Base-by-base conservation (phyloP, 2,329 filamentous ascomycete genomes). In the Ceratocystis colombiana region DNA sequence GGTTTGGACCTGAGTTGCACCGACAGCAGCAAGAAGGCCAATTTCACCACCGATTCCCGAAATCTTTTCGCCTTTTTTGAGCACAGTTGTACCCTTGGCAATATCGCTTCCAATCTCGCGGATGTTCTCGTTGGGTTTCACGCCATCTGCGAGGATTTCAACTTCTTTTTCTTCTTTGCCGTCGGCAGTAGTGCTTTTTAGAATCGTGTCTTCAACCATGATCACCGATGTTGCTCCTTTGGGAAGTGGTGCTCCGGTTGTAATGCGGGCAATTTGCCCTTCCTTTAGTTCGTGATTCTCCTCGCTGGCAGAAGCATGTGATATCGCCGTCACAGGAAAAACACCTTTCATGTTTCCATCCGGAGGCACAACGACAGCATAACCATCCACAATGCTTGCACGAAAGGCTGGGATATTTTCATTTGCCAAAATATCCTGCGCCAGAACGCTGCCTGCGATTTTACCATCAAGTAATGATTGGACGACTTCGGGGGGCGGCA, bases 351-450 rank as follows among this genome's bases (percentile, higher is more conserved):
- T 82, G 62, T 82, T 84, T 0, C 82, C 84, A 50, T 84, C 79
- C 37, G 77, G 77, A 64, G 82, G 81, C 5, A 84, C 87, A 46
- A 92, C 85, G 0, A 96, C 83, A 1, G 94, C 94, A 73, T 99
- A 99, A 0, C 94, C 94, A 74, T 99, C 94, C 0, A 99, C 94
- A 50, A 96, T 97, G 73, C 93, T 97, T 20, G 94, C 94, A 67
- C 91, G 82, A 76, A 96, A 99, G 0, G 93, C 94, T 0, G 94
- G 94, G 0, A 99, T 94, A 6, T 88, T 84, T 73, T 96, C 93
- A 3, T 77, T 77, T 0, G 94, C 90, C 48, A 79, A 83, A 28
- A 99, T 87, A 70, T 96, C 88, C 73, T 91, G 85, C 0, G 93
- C 91, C 1, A 99, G 78, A 0, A 97, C 87, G 7, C 82, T 84